These are phyloP conservation scores for Sarocladium strictum DNA, from an alignment of 2,329 filamentous ascomycete genomes.

Conservation along the genomic window DNA sequence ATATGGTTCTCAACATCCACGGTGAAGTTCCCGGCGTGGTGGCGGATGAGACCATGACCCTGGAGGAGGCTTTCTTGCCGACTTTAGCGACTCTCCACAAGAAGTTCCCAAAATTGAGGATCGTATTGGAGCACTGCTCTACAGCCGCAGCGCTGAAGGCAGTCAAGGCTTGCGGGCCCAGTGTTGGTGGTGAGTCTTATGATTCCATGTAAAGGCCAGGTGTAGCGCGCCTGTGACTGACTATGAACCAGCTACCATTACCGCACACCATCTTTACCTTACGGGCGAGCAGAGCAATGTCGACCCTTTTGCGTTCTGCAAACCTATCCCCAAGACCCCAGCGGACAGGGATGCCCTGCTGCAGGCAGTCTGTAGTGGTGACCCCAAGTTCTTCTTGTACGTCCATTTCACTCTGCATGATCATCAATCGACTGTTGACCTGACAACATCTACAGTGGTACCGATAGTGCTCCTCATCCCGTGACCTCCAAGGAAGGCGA, in stretches of 20 bases:
- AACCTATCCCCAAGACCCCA: constrained; percentile 69
- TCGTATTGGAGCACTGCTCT: constrained; percentile 80
- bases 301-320: constrained; percentile 61
- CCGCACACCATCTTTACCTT: constrained; percentile 78
- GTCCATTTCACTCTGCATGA: constrained; percentile 12
- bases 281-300: constrained; percentile 66
- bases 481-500: constrained; percentile 44
- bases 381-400: constrained; percentile 68
- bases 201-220: too few species aligned
- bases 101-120: constrained; percentile 66
- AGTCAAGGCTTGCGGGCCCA: constrained; percentile 69
- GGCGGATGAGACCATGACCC: constrained; percentile 35
- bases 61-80: constrained; percentile 64
- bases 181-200: constrained; percentile 51
- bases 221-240: too few species aligned
- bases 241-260: constrained; percentile 68
- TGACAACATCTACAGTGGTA: constrained; percentile 30
- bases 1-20: constrained; percentile 86
- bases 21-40: constrained; percentile 65
- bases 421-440: neutral
- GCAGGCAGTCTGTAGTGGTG: constrained; percentile 52
- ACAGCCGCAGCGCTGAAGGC: constrained; percentile 75
- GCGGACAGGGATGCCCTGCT: constrained; percentile 68
- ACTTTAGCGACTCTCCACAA: constrained; percentile 68
- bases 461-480: constrained; percentile 60